Evolutionary conservation across 2,329 filamentous ascomycete species (phyloP).

Genomic region (Claviceps pazoutovae): DNA sequence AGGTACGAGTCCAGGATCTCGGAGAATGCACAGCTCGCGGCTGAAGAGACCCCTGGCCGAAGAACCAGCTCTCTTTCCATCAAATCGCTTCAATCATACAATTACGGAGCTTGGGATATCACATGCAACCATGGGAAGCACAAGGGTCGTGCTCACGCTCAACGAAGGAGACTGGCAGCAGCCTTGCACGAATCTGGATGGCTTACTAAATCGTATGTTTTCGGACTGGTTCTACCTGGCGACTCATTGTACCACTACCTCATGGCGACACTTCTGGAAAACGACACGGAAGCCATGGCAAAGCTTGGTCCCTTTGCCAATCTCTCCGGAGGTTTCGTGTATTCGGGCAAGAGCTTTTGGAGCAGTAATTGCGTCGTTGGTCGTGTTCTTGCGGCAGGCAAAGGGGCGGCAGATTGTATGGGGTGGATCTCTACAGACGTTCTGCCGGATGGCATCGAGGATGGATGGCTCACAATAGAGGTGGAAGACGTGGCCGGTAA

Average conservation of each 20-base stretch:
- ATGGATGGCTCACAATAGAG: slow-evolving; percentile 47
- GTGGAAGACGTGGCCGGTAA: slow-evolving; percentile 39
- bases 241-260: slow-evolving; percentile 49
- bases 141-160: slow-evolving; percentile 22
- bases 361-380: slow-evolving; percentile 53
- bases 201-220: slow-evolving; percentile 55
- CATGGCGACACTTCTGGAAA: slow-evolving; percentile 52
- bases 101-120: slow-evolving; percentile 30
- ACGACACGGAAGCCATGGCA: slow-evolving; percentile 44
- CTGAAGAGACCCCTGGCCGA: slow-evolving; percentile 20
- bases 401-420: slow-evolving; percentile 50
- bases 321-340: slow-evolving; percentile 50
- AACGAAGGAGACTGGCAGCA: slow-evolving; percentile 41
- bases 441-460: slow-evolving; percentile 32
- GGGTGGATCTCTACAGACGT: slow-evolving; percentile 54
- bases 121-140: slow-evolving; percentile 17
- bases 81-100: slow-evolving; percentile 27
- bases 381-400: slow-evolving; percentile 47
- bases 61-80: slow-evolving; percentile 21
- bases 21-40: slow-evolving; percentile 31
- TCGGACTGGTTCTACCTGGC: slow-evolving; percentile 50
- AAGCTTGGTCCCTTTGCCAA: slow-evolving; percentile 46
- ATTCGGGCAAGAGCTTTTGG: slow-evolving; percentile 52
- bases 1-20: slow-evolving; percentile 33
- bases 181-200: slow-evolving; percentile 46